Evolutionary conservation across 768 basidiomycete species (phyloP).

Genomic region (Suillus fuscotomentosus): DNA sequence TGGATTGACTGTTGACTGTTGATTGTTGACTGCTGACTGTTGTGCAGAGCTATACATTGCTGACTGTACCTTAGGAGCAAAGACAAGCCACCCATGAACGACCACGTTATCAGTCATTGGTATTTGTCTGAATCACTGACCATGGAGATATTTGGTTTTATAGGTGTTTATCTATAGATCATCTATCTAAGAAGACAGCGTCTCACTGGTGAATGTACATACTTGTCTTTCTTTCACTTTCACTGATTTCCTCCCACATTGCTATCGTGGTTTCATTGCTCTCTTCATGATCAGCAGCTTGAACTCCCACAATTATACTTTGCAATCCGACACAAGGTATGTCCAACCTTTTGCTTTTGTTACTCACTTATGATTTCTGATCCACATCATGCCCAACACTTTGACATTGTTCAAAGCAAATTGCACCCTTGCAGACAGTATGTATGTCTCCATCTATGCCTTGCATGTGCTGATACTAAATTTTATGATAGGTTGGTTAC

Average conservation of each 20-base stretch:
- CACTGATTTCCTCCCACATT: not conserved
- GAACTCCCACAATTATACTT: not conserved
- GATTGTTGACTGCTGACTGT: too few species aligned
- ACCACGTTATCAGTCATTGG: too few species aligned
- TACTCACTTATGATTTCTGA: not conserved
- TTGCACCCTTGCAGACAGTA: not conserved
- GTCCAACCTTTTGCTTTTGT: not conserved
- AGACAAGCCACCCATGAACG: too few species aligned
- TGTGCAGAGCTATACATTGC: too few species aligned
- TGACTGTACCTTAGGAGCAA: too few species aligned
- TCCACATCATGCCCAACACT: not conserved
- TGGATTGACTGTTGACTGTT: too few species aligned
- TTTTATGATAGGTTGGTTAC: not conserved
- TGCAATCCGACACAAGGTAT: not conserved
- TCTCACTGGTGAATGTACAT: too few species aligned
- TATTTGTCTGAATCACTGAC: too few species aligned
- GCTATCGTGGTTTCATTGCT: not conserved
- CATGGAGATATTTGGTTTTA: too few species aligned
- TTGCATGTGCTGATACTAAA: not conserved
- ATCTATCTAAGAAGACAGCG: too few species aligned
- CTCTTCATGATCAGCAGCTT: not conserved
- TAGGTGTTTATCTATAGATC: too few species aligned
- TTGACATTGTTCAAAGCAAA: not conserved
- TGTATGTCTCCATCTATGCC: too few species aligned
- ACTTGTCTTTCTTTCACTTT: not conserved